Base-by-base conservation (phyloP, 208 protist species). In the Wallacemonas sp. region DNA sequence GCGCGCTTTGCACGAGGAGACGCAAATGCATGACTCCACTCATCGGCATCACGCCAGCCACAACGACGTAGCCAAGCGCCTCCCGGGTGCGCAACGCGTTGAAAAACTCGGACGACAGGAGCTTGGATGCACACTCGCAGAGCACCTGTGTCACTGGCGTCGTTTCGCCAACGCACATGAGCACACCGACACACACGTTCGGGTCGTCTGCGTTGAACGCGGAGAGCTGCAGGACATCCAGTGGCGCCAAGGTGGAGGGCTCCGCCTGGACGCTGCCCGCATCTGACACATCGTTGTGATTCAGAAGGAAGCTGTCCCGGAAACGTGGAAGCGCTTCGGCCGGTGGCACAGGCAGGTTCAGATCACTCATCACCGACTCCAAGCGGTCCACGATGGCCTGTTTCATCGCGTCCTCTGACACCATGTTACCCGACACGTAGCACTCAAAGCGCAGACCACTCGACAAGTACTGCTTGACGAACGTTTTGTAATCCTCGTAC, bases 41-140 rank as follows among this genome's bases (percentile, higher is more conserved):
- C 28, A 65, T 39, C 14, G 45, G 67, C 19, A 58, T 30, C 0
- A 56, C 55, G 26, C 72, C 36, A 9, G 70, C 44, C 41, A 76
- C 74, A 1, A 96, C 91, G 45, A 93, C 58, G 62, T 96, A 96
- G 24, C 91, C 91, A 44, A 96, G 75, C 11, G 79, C 51, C 66
- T 96, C 88, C 9, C 65, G 53, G 14, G 91, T 96, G 47, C 91
- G 82, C 27, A 96, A 79, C 0, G 68, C 62, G 36, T 79, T 72
- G 72, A 94, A 95, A 66, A 93, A 96, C 17, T 44, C 53, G 31
- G 84, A 81, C 14, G 72, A 81, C 22, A 91, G 36, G 11, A 95
- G 62, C 36, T 71, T 70, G 33, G 74, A 42, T 2, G 75, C 69
- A 28, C 68, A 65, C 28, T 72, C 62, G 33, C 63, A 77, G 21